Evolutionary conservation across 2,329 filamentous ascomycete species (phyloP), one percentile per base, ranked within the genome.

Genomic region (Periconia macrospinosa): DNA sequence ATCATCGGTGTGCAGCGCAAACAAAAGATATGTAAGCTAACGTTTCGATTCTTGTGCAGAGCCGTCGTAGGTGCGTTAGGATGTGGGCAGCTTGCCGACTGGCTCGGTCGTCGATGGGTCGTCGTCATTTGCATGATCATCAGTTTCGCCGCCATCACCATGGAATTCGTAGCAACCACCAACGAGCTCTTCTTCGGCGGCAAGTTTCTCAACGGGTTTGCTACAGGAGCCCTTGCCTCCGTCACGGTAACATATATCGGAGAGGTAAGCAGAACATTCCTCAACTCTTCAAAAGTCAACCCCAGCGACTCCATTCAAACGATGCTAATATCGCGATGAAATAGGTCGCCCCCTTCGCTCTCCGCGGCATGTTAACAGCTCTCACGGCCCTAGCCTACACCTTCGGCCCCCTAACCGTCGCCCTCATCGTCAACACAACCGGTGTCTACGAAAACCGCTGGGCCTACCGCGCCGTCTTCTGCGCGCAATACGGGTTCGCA

Each of bases 401-500:
- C 42, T 83, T 83, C 17, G 84, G 84, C 1, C 84, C 86, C 61
- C 76, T 87, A 3, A 73, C 86, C 2, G 83, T 71, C 13, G 75
- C 73, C 27, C 73, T 73, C 6, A 67, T 76, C 2, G 70, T 72
- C 7, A 70, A 70, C 9, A 73, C 69, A 1, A 73, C 73, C 2
- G 68, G 62, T 43, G 53, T 58, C 33, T 19, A 61, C 6, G 43
- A 56, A 37, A 55, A 86, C 61, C 79, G 88, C 68, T 87, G 84
- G 84, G 81, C 84, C 0, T 88, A 86, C 68, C 79, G 83, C 37
- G 86, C 88, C 37, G 67, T 67, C 3, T 90, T 88, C 60, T 85
- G 82, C 0, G 75, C 90, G 35, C 87, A 91, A 74, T 90, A 87
- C 87, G 86, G 90, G 74, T 90, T 86, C 86, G 85, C 86, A 0